A percentile compares a stretch with the other conserved stretches of the same genome.
These are phyloP conservation scores for Eucalyptus brandiana DNA, from an alignment of 345 rosid genomes.

Conservation along the genomic window DNA sequence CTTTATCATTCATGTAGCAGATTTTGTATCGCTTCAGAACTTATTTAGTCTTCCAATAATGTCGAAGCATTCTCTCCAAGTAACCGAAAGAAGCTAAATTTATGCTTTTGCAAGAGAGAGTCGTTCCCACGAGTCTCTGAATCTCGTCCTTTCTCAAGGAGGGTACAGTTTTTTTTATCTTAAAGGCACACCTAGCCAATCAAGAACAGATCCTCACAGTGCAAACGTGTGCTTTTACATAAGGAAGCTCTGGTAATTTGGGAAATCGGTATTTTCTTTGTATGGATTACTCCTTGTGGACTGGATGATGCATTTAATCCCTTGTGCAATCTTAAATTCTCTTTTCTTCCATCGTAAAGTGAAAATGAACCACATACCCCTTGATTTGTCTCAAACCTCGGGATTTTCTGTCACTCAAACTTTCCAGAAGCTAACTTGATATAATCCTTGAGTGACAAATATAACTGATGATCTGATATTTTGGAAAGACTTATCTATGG, in stretches of 20 bases:
- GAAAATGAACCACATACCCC: background rate
- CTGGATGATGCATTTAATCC: background rate
- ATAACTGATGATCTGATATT: rapidly evolving
- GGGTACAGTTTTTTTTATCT: too few relatives aligned
- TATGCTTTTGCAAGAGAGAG: too few relatives aligned
- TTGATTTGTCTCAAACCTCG: background rate
- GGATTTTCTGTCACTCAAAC: background rate
- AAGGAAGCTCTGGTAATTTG: background rate
- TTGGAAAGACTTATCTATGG: background rate
- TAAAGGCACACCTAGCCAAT: background rate
- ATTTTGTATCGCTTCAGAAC: background rate
- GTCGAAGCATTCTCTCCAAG: background rate
- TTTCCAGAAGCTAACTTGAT: rapidly evolving
- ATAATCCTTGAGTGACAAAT: background rate
- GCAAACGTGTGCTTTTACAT: background rate
- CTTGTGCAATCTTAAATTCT: background rate
- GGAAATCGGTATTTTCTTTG: background rate
- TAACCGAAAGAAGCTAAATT: too few relatives aligned
- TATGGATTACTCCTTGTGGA: background rate
- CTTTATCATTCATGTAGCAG: background rate
- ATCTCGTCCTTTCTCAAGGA: too few relatives aligned
- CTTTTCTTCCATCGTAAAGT: background rate
- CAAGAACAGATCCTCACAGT: background rate
- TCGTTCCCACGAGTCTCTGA: too few relatives aligned
- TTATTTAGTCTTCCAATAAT: too few relatives aligned